phyloP scores from a whole-genome alignment of 1,284 basidiomycete genomes.

The Pseudozyma pruni region DNA sequence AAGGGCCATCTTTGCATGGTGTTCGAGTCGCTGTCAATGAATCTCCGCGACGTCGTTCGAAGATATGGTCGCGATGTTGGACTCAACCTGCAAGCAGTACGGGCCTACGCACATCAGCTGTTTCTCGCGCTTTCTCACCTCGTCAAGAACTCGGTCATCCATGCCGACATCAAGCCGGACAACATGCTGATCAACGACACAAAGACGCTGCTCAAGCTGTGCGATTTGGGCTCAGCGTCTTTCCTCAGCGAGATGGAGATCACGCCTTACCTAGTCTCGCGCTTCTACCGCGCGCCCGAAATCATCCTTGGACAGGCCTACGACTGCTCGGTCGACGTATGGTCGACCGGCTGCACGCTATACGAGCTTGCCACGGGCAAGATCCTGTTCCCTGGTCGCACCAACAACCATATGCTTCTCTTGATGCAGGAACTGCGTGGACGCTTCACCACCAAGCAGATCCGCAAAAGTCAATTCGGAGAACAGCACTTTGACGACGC shows the following conservation, averaged over 20 bases:
- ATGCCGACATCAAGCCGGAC: slow-evolving; percentile 82
- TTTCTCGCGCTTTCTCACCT: slow-evolving; percentile 87
- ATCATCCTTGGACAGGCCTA: slow-evolving; percentile 97
- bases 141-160: slow-evolving; percentile 90
- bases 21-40: slow-evolving; percentile 93
- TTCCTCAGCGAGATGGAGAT: slow-evolving; percentile 95
- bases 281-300: slow-evolving; percentile 98
- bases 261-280: slow-evolving; percentile 95
- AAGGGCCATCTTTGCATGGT: slow-evolving; percentile 96
- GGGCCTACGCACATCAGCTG: slow-evolving; percentile 95
- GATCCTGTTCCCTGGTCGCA: slow-evolving; percentile 94
- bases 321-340: slow-evolving; percentile 91
- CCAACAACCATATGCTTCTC: slow-evolving; percentile 94
- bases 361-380: slow-evolving; percentile 99
- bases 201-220: slow-evolving; percentile 92
- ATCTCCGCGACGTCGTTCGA: slow-evolving; percentile 95
- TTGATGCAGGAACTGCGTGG: slow-evolving; percentile 87
- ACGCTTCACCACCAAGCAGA: slow-evolving; percentile 89
- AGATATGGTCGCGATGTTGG: slow-evolving; percentile 99
- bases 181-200: slow-evolving; percentile 78
- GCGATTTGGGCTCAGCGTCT: slow-evolving; percentile 94
- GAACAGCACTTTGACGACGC: slow-evolving; percentile 93
- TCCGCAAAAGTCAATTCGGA: slow-evolving; percentile 92
- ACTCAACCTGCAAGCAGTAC: slow-evolving; percentile 93
- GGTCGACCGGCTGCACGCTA: slow-evolving; percentile 97